These are phyloP conservation scores for Puccinia polysora DNA, from an alignment of 1,284 basidiomycete genomes.

Conservation along the genomic window DNA sequence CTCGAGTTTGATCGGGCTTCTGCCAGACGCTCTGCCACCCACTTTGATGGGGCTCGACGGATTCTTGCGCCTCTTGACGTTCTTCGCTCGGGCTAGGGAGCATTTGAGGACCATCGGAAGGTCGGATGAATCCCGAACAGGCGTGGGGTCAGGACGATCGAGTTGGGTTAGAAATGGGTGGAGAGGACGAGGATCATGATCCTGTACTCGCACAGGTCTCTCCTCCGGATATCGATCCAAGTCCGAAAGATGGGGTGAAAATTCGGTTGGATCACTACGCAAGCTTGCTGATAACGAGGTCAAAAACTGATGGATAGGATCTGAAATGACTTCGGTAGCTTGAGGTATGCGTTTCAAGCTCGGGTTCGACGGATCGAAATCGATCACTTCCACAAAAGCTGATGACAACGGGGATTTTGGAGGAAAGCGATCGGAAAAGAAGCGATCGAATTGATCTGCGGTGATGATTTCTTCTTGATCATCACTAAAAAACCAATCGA, in stretches of 20 bases:
- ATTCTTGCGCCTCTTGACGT: too few species aligned
- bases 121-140: neutral
- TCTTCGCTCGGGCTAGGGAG: conserved; percentile 9
- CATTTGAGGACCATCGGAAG: conserved; percentile 13
- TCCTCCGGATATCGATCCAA: conserved; percentile 1
- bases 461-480: too few species aligned
- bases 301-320: neutral
- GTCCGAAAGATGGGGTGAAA: conserved; percentile 4
- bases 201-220: neutral
- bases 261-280: conserved; percentile 13
- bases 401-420: too few species aligned
- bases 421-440: too few species aligned
- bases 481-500: too few species aligned
- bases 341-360: too few species aligned
- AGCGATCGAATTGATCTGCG: too few species aligned
- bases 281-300: neutral
- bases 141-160: neutral
- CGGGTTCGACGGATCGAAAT: too few species aligned
- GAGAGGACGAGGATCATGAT: neutral
- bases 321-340: neutral
- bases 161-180: neutral
- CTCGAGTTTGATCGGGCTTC: too few species aligned
- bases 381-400: too few species aligned
- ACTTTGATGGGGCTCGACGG: too few species aligned
- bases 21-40: too few species aligned